phyloP scores from a whole-genome alignment of 75 land plant species.

The Selaginella moellendorffii region DNA sequence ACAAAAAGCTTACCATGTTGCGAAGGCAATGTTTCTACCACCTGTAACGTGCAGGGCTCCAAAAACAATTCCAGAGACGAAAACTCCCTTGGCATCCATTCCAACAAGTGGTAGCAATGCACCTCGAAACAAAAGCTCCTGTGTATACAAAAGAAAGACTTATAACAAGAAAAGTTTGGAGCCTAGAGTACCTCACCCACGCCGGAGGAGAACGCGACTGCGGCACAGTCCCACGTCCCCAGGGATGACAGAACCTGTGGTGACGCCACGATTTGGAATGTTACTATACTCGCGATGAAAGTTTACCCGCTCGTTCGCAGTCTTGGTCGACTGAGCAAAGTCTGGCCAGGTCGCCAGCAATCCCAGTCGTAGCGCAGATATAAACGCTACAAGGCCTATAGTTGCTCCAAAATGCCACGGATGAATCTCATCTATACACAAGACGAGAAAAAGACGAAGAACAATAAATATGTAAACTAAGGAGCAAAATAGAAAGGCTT shows the following conservation, averaged over 20 bases:
- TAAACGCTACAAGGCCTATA: slow-evolving; percentile 35
- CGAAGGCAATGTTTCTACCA: slow-evolving; percentile 66
- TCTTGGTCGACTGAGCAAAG: slow-evolving; percentile 65
- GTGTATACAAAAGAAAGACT: not conserved
- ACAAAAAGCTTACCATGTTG: slow-evolving; percentile 47
- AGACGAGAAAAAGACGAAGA: not conserved
- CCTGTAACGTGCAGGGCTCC: slow-evolving; percentile 63
- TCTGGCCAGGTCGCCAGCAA: slow-evolving; percentile 62
- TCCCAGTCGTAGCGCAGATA: slow-evolving; percentile 52
- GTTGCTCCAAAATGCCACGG: slow-evolving; percentile 49
- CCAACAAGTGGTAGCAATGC: slow-evolving; percentile 72
- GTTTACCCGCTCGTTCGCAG: slow-evolving; percentile 56
- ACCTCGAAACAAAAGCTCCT: slow-evolving; percentile 92
- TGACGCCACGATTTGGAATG: not conserved
- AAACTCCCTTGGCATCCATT: slow-evolving; percentile 42
- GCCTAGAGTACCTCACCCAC: slow-evolving; percentile 57
- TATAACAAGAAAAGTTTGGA: not conserved
- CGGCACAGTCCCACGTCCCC: slow-evolving; percentile 42
- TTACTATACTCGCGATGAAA: not conserved
- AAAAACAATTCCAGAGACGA: slow-evolving; percentile 44
- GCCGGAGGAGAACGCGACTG: slow-evolving; percentile 69
- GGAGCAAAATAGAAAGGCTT: slow-evolving; percentile 29
- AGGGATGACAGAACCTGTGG: slow-evolving; percentile 73
- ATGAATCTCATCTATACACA: slow-evolving; percentile 39
- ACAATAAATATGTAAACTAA: not conserved